Base-by-base conservation (phyloP, 176 grass and related monocot species). In the Oryza coarctata region DNA sequence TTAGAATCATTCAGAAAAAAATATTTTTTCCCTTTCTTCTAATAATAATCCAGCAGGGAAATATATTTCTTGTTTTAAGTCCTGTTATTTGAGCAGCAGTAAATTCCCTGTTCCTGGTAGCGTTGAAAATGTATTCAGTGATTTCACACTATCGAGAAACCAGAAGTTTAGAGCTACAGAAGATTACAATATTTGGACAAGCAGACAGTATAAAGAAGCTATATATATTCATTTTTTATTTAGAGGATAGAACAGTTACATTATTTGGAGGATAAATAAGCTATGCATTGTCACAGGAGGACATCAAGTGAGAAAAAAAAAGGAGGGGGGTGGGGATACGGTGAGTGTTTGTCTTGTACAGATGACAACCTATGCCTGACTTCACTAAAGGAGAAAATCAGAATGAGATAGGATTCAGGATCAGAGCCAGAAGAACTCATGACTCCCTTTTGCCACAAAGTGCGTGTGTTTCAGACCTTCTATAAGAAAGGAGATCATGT, bases 391-490 rank as follows among this genome's bases (percentile, higher is more conserved):
- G 3, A 66, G 33, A 73, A 49, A 64, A 47, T 7, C 30, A 47
- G 23, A 70, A 31, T 25, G 9, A 33, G 35, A 9, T 29, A 44
- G 11, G 18, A 26, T 12, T 33, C 49, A 58, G 44, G 27, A 36
- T 82, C 71, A 29, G 14, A 65, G 29, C 17, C n/a, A 63, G 39
- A 80, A 50, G 36, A n/a, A 64, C 29, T 78, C 52, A 29, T 80
- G 1, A 23, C 52, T 31, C 39, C 11, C 32, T 41, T 41, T 0
- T 41, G 18, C 20, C 17, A 31, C 28, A 65, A 65, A n/a, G 0
- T 72, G 66, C 22, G 25, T 67, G 68, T 28, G 34, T 44, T 52
- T 20, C 49, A 52, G 49, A 52, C 6, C 6, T 64, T 65, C n/a
- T 5, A 31, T 65, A 30, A 31, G 14, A 38, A 73, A 10, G 31